Percentiles rank a stretch among this genome's conserved stretches.
Conservation (phyloP, 176 grass and related monocot genomes). For the Oryza punctata region DNA sequence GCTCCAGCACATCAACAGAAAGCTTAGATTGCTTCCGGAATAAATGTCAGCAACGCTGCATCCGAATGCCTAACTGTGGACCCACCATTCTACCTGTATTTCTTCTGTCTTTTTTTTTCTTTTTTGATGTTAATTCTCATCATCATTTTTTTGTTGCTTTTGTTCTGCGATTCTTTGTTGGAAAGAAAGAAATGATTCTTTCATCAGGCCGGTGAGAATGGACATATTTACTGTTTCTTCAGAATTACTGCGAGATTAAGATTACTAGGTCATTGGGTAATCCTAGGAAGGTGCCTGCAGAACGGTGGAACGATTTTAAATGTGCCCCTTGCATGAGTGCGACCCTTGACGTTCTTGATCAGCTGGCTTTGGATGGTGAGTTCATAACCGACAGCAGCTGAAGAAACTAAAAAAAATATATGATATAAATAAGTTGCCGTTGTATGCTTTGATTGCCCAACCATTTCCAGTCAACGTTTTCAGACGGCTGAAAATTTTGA, state of each 20-base stretch:
- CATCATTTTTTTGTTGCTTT: neutral
- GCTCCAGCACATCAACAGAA: neutral
- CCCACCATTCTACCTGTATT: neutral
- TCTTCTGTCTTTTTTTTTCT: neutral
- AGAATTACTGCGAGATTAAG: neutral
- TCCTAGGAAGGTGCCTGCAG: neutral
- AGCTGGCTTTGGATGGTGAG: neutral
- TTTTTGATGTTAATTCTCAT: too few species aligned
- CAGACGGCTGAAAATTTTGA: neutral
- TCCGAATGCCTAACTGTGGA: neutral
- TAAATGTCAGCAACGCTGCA: neutral
- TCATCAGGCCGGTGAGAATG: neutral
- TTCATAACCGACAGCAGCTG: neutral
- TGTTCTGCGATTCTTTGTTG: neutral
- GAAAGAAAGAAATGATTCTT: neutral
- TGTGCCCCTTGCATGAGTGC: neutral
- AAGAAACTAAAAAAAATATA: neutral
- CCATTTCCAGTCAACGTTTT: neutral
- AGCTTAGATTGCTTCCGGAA: constrained; percentile 6
- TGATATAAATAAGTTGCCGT: neutral
- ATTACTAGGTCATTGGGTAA: neutral
- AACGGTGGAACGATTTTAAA: neutral
- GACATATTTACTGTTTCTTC: neutral
- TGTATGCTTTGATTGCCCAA: neutral
- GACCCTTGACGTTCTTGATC: neutral